Percentiles rank a stretch among this genome's conserved stretches.
phyloP scores from a whole-genome alignment of 768 basidiomycete genomes.

The Sporobolomyces phaffii region DNA sequence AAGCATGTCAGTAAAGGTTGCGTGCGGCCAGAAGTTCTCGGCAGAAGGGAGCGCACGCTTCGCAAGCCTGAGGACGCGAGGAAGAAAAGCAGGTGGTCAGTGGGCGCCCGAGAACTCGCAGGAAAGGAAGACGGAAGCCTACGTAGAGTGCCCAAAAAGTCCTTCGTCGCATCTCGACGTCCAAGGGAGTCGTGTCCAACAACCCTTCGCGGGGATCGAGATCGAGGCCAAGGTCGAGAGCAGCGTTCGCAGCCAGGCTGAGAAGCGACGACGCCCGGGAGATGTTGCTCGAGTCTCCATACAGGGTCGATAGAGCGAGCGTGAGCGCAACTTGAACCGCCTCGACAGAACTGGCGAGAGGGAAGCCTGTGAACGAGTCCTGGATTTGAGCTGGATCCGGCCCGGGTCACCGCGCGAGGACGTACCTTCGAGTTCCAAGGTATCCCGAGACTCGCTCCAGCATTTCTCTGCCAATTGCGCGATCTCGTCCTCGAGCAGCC shows the following conservation, averaged over 20 bases:
- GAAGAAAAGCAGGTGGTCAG: neutral
- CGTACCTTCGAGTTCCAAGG: conserved; percentile 15
- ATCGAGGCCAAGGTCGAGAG: conserved; percentile 18
- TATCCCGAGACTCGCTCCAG: conserved; percentile 16
- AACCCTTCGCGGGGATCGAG: conserved; percentile 26
- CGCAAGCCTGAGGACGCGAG: neutral
- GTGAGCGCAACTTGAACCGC: conserved; percentile 9
- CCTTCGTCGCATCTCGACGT: conserved; percentile 17
- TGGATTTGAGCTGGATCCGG: no score
- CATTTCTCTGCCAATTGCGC: conserved; percentile 19
- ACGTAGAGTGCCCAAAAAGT: conserved; percentile 30
- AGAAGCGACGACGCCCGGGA: neutral
- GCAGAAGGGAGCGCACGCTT: neutral
- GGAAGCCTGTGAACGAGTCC: conserved; percentile 7
- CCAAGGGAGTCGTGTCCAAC: neutral
- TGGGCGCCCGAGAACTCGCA: no score
- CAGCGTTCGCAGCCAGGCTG: neutral
- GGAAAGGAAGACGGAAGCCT: neutral
- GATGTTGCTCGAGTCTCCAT: conserved; percentile 11
- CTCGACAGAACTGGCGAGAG: conserved; percentile 7
- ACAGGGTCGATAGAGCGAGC: conserved; percentile 15
- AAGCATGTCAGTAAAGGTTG: neutral
- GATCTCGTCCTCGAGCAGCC: conserved; percentile 3
- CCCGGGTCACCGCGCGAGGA: no score
- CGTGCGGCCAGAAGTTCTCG: neutral